Evolutionary conservation across 2,329 filamentous ascomycete species (phyloP).

Genomic region (Hymenoscyphus scutula): DNA sequence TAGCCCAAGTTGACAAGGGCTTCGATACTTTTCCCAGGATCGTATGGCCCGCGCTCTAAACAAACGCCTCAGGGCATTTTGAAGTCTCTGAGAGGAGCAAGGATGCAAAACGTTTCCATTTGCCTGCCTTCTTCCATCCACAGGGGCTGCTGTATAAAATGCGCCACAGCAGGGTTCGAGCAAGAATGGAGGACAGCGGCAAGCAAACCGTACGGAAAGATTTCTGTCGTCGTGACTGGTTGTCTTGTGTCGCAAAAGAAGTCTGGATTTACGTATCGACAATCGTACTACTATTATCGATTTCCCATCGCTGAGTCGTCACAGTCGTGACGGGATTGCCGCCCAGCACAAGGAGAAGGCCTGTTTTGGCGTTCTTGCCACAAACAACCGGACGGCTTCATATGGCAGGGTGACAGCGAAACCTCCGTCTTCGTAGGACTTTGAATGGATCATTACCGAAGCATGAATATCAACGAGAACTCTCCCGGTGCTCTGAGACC

Average conservation of each 20-base stretch:
- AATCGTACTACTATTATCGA: not conserved
- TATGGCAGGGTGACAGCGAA: slow-evolving; percentile 2
- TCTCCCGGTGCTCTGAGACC: not conserved
- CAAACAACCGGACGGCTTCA: slow-evolving; percentile 5
- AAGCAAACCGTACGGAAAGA: not conserved
- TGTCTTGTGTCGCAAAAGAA: not conserved
- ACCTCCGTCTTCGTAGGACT: not conserved
- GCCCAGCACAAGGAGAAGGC: slow-evolving; percentile 11
- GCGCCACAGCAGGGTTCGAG: slow-evolving; percentile 1
- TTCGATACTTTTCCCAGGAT: slow-evolving; percentile 19
- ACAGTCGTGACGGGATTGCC: slow-evolving; percentile 24
- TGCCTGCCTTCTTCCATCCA: slow-evolving; percentile 14
- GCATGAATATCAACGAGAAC: not conserved
- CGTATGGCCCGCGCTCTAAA: slow-evolving; percentile 27
- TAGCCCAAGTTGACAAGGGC: slow-evolving; percentile 5
- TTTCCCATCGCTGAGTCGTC: not conserved
- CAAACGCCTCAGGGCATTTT: slow-evolving; percentile 20
- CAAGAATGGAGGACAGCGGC: not conserved
- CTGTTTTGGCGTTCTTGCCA: slow-evolving; percentile 9
- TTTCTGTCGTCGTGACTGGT: not conserved
- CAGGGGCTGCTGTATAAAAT: slow-evolving; percentile 17
- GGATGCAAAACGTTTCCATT: slow-evolving; percentile 31
- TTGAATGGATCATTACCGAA: not conserved
- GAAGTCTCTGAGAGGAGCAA: slow-evolving; percentile 14
- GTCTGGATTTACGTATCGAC: not conserved